Percentiles rank a stretch among this genome's conserved stretches.
Conservation (phyloP, 176 grass and related monocot species). For the Aegilops sharonensis region DNA sequence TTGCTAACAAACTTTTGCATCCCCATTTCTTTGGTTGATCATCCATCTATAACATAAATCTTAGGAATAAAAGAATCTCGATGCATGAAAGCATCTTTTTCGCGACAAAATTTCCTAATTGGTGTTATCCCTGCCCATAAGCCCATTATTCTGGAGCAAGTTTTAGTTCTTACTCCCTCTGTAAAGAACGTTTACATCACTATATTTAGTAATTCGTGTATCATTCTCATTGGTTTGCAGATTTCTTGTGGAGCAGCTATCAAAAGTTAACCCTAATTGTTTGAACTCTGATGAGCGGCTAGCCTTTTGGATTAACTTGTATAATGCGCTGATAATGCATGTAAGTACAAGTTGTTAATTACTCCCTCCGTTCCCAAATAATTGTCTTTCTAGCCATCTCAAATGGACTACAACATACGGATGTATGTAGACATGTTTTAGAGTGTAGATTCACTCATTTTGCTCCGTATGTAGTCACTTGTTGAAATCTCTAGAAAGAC, state of each 20-base stretch:
- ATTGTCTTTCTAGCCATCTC: no score
- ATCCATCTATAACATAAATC: slow-evolving; percentile 4
- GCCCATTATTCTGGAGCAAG: background rate
- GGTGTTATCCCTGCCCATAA: slow-evolving; percentile 10
- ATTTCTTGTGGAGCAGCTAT: slow-evolving; percentile 92
- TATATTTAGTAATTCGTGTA: background rate
- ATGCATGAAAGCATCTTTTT: slow-evolving; percentile 8
- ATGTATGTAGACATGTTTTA: no score
- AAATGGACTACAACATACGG: no score
- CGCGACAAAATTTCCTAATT: background rate
- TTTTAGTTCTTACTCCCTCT: background rate
- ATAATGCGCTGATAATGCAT: slow-evolving; percentile 99
- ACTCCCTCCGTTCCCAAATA: no score
- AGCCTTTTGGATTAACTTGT: slow-evolving; percentile 98
- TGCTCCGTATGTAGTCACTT: no score
- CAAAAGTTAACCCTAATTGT: slow-evolving; percentile 67
- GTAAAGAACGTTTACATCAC: no score
- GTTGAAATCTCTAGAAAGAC: no score
- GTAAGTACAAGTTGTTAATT: slow-evolving; percentile 56
- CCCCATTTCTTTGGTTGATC: slow-evolving; percentile 14
- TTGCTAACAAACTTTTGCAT: background rate
- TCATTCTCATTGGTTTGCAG: slow-evolving; percentile 47
- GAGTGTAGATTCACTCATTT: no score
- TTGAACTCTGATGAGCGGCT: slow-evolving; percentile 72
- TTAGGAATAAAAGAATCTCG: background rate